phyloP scores from a whole-genome alignment of 495 filamentous ascomycete genomes.

The Penicillium cinerascens region DNA sequence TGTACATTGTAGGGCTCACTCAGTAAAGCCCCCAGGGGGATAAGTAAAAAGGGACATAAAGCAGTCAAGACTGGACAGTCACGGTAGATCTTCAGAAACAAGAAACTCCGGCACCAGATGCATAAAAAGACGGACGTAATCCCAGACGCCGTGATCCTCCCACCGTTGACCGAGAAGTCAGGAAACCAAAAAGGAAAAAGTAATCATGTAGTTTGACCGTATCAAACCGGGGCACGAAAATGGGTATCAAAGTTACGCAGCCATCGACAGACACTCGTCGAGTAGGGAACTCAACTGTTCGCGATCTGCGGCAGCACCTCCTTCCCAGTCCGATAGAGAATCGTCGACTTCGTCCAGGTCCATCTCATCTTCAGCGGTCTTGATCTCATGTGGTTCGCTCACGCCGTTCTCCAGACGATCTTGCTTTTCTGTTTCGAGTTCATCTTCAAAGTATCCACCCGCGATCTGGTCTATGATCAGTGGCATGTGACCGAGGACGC shows the following conservation, averaged over 20 bases:
- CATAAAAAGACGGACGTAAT: constrained; percentile 17
- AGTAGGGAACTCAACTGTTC: constrained; percentile 64
- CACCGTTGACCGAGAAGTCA: constrained; percentile 17
- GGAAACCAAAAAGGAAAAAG: constrained; percentile 9
- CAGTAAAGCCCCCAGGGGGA: constrained; percentile 1
- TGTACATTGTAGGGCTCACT: constrained; percentile 17
- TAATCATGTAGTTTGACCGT: not conserved
- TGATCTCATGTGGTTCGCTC: constrained; percentile 31
- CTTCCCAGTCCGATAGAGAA: constrained; percentile 64
- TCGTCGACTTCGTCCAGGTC: constrained; percentile 60
- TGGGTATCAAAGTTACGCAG: constrained; percentile 30
- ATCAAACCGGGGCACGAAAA: constrained; percentile 3
- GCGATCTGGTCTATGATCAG: constrained; percentile 67
- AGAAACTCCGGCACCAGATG: constrained; percentile 25
- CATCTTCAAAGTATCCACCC: constrained; percentile 70
- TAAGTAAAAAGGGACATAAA: constrained; percentile 2
- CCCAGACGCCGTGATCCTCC: constrained; percentile 28
- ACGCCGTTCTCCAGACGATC: constrained; percentile 42
- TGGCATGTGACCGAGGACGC: constrained; percentile 72
- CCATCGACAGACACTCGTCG: constrained; percentile 57
- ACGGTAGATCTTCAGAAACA: constrained; percentile 14
- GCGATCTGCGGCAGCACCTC: constrained; percentile 57
- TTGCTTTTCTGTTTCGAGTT: constrained; percentile 57
- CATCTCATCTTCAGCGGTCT: constrained; percentile 52
- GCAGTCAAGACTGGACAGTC: constrained; percentile 4